A percentile compares a stretch with the other conserved stretches of the same genome.
Conservation (phyloP, 2,329 filamentous ascomycete species). For the Mycosphaerelloides madeirae region DNA sequence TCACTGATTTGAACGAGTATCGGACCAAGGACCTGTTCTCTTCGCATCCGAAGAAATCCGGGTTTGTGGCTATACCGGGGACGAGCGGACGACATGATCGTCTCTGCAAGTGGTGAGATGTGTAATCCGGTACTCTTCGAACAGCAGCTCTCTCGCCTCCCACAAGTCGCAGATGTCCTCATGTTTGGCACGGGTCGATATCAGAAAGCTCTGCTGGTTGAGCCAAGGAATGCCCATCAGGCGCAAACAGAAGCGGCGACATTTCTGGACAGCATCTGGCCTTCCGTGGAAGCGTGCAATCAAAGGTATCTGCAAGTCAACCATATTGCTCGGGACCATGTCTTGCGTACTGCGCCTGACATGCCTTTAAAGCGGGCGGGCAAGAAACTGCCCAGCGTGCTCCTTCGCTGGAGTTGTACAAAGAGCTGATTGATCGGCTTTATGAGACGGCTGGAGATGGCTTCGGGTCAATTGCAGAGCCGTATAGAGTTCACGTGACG, state of each 20-base stretch:
- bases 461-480: background rate
- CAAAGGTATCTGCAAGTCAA: background rate
- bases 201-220: slow-evolving; percentile 1
- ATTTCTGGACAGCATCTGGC: slow-evolving; percentile 1
- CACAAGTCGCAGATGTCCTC: slow-evolving; percentile 45
- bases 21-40: slow-evolving; percentile 38
- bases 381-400: slow-evolving; percentile 2
- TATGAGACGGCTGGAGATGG: slow-evolving; percentile 1
- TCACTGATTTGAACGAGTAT: slow-evolving; percentile 33
- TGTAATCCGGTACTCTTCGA: slow-evolving; percentile 41
- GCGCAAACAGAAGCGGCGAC: background rate
- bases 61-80: slow-evolving; percentile 37
- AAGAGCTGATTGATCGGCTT: background rate
- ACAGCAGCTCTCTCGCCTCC: slow-evolving; percentile 31
- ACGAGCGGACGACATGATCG: slow-evolving; percentile 40
- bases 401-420: background rate
- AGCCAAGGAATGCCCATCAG: background rate
- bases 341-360: background rate
- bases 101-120: slow-evolving; percentile 42
- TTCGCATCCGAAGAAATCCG: slow-evolving; percentile 32
- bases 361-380: background rate
- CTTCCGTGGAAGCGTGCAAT: background rate
- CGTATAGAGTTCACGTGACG: background rate
- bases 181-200: slow-evolving; percentile 36
- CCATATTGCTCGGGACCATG: background rate